Evolutionary conservation across 2,329 filamentous ascomycete genomes (phyloP).

Genomic region (Huntiella savannae): DNA sequence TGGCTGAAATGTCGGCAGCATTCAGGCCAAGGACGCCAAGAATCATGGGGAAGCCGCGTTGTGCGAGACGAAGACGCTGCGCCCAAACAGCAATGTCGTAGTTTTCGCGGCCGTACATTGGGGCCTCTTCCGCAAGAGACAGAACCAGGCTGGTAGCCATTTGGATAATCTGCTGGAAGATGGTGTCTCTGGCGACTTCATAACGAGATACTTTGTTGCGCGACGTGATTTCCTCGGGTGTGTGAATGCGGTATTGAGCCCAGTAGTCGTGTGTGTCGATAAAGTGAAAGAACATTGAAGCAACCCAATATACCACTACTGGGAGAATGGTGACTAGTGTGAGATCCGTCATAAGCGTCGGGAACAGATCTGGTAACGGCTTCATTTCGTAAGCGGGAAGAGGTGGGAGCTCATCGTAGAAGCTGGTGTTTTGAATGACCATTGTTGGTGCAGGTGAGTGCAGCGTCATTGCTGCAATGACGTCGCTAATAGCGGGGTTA

Average conservation of each 20-base stretch:
- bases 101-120: slow-evolving; percentile 57
- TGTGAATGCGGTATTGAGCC: slow-evolving; percentile 83
- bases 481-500: no score
- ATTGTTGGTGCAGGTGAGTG: slow-evolving; percentile 17
- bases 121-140: slow-evolving; percentile 51
- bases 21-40: slow-evolving; percentile 60
- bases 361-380: slow-evolving; percentile 50
- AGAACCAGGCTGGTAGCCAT: slow-evolving; percentile 50
- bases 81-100: slow-evolving; percentile 87
- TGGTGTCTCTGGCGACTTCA: slow-evolving; percentile 76
- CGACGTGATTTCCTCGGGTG: slow-evolving; percentile 73
- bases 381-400: slow-evolving; percentile 64
- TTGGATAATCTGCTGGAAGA: slow-evolving; percentile 84
- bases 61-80: slow-evolving; percentile 56
- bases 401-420: slow-evolving; percentile 51
- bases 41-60: slow-evolving; percentile 55
- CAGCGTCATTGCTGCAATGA: neutral
- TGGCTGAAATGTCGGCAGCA: slow-evolving; percentile 54
- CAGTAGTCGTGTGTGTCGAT: slow-evolving; percentile 75
- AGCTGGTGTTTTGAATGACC: slow-evolving; percentile 31
- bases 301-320: slow-evolving; percentile 68
- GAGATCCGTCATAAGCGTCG: slow-evolving; percentile 57
- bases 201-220: slow-evolving; percentile 72
- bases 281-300: slow-evolving; percentile 72
- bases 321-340: slow-evolving; percentile 59